These are phyloP conservation scores for Phytophthora colocasiae DNA, from an alignment of 352 stramenopile genomes.

Conservation along the genomic window DNA sequence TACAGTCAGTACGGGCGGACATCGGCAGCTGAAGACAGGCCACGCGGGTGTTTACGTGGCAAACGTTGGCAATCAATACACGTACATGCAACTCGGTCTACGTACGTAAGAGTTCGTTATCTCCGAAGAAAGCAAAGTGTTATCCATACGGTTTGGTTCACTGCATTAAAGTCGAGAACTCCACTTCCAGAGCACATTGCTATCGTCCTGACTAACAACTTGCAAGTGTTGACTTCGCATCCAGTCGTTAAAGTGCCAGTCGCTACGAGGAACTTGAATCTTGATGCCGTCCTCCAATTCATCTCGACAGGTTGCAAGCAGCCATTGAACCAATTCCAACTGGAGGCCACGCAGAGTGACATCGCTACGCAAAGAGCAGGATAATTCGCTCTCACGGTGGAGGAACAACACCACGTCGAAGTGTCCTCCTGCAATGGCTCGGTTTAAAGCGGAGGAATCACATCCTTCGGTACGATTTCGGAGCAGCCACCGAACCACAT, in stretches of 20 bases:
- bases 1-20: conserved; percentile 7
- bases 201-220: conserved; percentile 16
- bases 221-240: conserved; percentile 21
- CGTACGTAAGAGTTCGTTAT: background rate
- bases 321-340: conserved; percentile 28
- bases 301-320: conserved; percentile 6
- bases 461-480: conserved; percentile 18
- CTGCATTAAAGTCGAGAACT: conserved; percentile 4
- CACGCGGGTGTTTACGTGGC: background rate
- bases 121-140: background rate
- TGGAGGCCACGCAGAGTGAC: conserved; percentile 13
- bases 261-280: conserved; percentile 17
- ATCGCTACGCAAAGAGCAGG: conserved; percentile 13
- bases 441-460: conserved; percentile 7
- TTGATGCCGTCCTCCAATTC: conserved; percentile 15
- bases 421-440: conserved; percentile 14
- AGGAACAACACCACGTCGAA: conserved; percentile 28
- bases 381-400: conserved; percentile 5
- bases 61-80: no score
- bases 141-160: background rate
- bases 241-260: conserved; percentile 34
- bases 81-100: no score
- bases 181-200: conserved; percentile 11
- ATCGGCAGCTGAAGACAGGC: conserved; percentile 3
- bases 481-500: conserved; percentile 24